Conservation (phyloP, 352 stramenopile species). For the Halophytophthora batemanensis region DNA sequence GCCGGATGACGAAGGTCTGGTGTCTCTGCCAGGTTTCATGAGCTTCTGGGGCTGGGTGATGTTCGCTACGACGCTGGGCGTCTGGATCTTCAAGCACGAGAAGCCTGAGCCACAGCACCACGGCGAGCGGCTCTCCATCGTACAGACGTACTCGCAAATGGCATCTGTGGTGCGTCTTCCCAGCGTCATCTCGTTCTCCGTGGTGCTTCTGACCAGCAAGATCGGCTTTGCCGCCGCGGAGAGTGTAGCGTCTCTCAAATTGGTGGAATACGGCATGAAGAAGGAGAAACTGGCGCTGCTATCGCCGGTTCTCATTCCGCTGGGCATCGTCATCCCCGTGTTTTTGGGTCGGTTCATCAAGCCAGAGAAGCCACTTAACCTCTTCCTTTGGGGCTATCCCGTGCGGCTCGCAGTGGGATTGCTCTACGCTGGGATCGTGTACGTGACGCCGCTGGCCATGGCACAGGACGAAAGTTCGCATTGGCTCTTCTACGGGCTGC, state of each 20-base stretch:
- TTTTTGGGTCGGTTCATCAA: slow-evolving; percentile 77
- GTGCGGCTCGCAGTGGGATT: slow-evolving; percentile 81
- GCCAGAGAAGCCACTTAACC: slow-evolving; percentile 59
- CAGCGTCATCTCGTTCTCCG: slow-evolving; percentile 78
- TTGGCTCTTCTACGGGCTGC: slow-evolving; percentile 76
- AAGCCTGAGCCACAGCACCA: slow-evolving; percentile 37
- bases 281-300: slow-evolving; percentile 92
- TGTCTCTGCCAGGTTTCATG: slow-evolving; percentile 90
- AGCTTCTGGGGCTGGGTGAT: slow-evolving; percentile 93
- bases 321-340: slow-evolving; percentile 87
- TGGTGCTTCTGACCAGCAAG: slow-evolving; percentile 91
- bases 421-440: slow-evolving; percentile 81
- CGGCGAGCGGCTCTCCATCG: slow-evolving; percentile 77
- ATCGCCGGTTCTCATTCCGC: slow-evolving; percentile 81
- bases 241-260: slow-evolving; percentile 90
- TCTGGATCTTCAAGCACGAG: slow-evolving; percentile 93
- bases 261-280: slow-evolving; percentile 89
- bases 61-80: slow-evolving; percentile 87
- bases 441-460: slow-evolving; percentile 78
- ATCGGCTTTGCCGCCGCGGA: slow-evolving; percentile 92
- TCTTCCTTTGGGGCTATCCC: slow-evolving; percentile 83
- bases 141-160: slow-evolving; percentile 90
- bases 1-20: slow-evolving; percentile 68
- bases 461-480: slow-evolving; percentile 70
- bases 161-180: slow-evolving; percentile 81